A percentile compares a stretch with the other conserved stretches of the same genome.
Evolutionary conservation across 495 filamentous ascomycete genomes (phyloP).

Genomic region (Thozetella sp.): DNA sequence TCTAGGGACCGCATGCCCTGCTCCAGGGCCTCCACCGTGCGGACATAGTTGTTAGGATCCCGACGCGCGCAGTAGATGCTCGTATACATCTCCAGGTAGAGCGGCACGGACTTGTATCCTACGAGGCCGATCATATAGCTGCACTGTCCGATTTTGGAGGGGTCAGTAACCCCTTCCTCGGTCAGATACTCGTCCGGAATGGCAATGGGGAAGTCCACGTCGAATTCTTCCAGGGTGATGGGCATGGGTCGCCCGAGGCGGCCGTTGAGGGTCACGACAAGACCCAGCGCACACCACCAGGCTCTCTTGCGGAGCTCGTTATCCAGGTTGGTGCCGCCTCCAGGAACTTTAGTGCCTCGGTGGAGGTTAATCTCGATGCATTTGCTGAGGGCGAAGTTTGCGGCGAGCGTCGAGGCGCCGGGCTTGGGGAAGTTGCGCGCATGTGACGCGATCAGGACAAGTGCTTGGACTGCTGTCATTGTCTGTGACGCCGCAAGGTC

Average conservation of each 20-base stretch:
- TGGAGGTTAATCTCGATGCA: constrained; percentile 76
- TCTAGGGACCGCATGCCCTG: constrained; percentile 56
- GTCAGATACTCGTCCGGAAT: constrained; percentile 67
- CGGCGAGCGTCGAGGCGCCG: constrained; percentile 67
- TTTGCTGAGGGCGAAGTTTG: constrained; percentile 58
- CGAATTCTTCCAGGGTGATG: constrained; percentile 68
- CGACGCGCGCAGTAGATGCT: constrained; percentile 68
- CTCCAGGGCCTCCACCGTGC: constrained; percentile 64
- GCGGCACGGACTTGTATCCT: constrained; percentile 57
- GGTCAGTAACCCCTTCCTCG: constrained; percentile 50
- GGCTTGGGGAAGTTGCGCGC: constrained; percentile 80
- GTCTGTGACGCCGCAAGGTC: constrained; percentile 60
- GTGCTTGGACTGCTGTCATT: constrained; percentile 68
- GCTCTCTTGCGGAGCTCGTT: constrained; percentile 76
- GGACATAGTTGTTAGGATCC: constrained; percentile 59
- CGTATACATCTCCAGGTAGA: constrained; percentile 71
- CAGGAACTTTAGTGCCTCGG: constrained; percentile 62
- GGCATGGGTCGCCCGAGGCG: constrained; percentile 78
- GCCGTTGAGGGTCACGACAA: constrained; percentile 67
- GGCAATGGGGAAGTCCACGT: constrained; percentile 71
- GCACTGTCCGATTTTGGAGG: constrained; percentile 56
- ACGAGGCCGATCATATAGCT: constrained; percentile 64
- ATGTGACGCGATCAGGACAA: constrained; percentile 68
- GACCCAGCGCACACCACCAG: constrained; percentile 69
- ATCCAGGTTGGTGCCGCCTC: constrained; percentile 58